Percentiles rank a stretch among this genome's conserved stretches.
phyloP scores from a whole-genome alignment of 768 basidiomycete species.

The Podaxis pistillaris region DNA sequence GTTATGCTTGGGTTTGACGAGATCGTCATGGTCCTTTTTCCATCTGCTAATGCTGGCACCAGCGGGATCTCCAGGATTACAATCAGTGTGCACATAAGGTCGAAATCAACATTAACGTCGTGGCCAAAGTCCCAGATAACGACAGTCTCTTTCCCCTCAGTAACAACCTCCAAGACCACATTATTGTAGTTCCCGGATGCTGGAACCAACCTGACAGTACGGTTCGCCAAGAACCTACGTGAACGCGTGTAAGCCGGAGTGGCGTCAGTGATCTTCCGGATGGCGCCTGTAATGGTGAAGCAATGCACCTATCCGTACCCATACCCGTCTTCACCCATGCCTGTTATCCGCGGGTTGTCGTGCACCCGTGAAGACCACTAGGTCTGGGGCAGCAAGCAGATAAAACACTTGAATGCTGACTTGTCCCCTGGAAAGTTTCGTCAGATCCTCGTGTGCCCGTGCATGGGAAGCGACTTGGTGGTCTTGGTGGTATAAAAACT shows the following conservation, averaged over 20 bases:
- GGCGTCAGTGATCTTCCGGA: conserved; percentile 19
- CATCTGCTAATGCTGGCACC: conserved; percentile 4
- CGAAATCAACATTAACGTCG: neutral
- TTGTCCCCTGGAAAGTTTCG: conserved; percentile 21
- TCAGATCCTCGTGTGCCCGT: conserved; percentile 29
- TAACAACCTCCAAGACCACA: conserved; percentile 17
- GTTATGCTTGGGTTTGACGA: neutral
- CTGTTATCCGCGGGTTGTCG: no score
- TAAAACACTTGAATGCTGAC: conserved; percentile 15
- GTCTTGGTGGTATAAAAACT: conserved; percentile 24
- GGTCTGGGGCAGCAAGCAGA: neutral
- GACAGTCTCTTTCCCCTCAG: conserved; percentile 15
- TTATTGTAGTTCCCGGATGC: conserved; percentile 20
- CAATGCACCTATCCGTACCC: no score
- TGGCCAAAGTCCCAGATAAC: conserved; percentile 24
- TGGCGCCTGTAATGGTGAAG: neutral
- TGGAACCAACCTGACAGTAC: neutral
- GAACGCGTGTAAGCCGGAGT: conserved; percentile 24
- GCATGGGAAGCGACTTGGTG: conserved; percentile 34
- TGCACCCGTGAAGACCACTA: no score
- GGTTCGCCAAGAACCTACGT: conserved; percentile 14
- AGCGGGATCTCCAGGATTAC: conserved; percentile 10
- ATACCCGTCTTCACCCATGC: no score
- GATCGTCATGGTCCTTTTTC: conserved; percentile 7
- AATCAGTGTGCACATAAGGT: no score